Conservation (phyloP, 1,139 yeast species). For the Suzukiozyma palmioleophila region DNA sequence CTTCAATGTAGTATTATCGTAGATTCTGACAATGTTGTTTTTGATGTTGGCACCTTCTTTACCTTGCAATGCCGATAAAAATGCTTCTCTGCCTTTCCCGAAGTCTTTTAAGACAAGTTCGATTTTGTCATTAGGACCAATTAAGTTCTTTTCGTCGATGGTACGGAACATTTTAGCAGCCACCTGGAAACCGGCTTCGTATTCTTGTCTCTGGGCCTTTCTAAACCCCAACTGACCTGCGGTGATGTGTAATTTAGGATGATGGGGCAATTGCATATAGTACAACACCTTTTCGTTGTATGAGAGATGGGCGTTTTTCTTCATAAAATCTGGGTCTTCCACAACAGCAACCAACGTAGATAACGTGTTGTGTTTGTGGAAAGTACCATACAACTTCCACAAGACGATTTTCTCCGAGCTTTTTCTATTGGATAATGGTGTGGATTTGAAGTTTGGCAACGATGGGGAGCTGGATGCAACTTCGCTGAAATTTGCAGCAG, state of each 20-base stretch:
- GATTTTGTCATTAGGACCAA: slow-evolving; percentile 49
- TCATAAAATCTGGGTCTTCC: slow-evolving; percentile 58
- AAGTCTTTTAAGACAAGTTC: slow-evolving; percentile 77
- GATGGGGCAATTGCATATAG: slow-evolving; percentile 76
- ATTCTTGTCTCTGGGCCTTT: slow-evolving; percentile 80
- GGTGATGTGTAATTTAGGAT: slow-evolving; percentile 58
- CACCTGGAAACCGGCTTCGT: slow-evolving; percentile 93
- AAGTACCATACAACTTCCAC: slow-evolving; percentile 72
- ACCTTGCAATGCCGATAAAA: slow-evolving; percentile 78
- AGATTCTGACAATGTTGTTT: slow-evolving; percentile 59
- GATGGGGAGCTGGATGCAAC: not conserved
- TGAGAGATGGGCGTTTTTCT: slow-evolving; percentile 51
- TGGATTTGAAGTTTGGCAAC: slow-evolving; percentile 2
- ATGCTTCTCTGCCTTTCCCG: slow-evolving; percentile 89
- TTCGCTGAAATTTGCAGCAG: slow-evolving; percentile 1
- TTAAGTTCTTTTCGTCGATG: slow-evolving; percentile 56
- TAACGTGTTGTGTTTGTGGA: slow-evolving; percentile 79
- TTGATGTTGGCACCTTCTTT: slow-evolving; percentile 77
- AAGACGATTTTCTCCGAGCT: slow-evolving; percentile 36
- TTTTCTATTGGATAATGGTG: not conserved
- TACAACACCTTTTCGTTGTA: slow-evolving; percentile 77
- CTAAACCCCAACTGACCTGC: slow-evolving; percentile 76
- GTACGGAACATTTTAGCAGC: slow-evolving; percentile 66
- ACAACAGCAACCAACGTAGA: slow-evolving; percentile 70
- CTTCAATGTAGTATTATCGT: slow-evolving; percentile 76